Evolutionary conservation across 2,329 filamentous ascomycete species (phyloP), one percentile per base, ranked within the genome.

Genomic region (Fusarium sp.): DNA sequence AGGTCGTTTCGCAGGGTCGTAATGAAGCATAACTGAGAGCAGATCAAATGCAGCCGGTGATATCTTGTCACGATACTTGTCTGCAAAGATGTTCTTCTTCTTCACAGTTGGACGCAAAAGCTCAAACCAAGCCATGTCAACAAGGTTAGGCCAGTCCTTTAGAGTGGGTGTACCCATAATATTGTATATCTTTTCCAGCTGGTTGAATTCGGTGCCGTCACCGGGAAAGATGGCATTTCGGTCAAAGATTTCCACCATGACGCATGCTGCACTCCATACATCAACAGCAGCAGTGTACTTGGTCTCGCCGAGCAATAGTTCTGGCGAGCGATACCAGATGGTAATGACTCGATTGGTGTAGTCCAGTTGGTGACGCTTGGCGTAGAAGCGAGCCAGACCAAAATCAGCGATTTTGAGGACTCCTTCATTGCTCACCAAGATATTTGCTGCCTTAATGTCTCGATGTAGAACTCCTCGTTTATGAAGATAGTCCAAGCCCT

Each of bases 281-380:
- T 97, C 93, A 13, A 96, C 92, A 3, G 91, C 91, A 0, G 92
- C 91, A 5, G 91, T 92, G 72, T 97, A 97, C 68, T 91, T 87
- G 6, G 93, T 97, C 75, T 96, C 93, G 7, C 93, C 93, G 1
- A 97, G 83, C 0, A 97, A 80, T n/a, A 97, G 82, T 73, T 97
- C 93, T 0, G 93, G 93, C 0, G 92, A 71, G 13, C 69, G 68
- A 42, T 71, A 97, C 96, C 96, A 99, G 65, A 99, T 97, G 3
- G 95, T 99, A 72, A 99, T 97, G 68, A 99, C 96, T 32, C 95
- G 90, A 73, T 99, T 99, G 2, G 95, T 99, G 75, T 99, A 99
- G 74, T 99, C 94, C 42, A 96, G 84, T 74, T 95, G 91, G 58
- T 90, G 88, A 45, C 90, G 88, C 74, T 99, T 99, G 31, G 93